These are phyloP conservation scores for Inonotus hispidus DNA, from an alignment of 1,284 basidiomycete species.

Conservation along the genomic window DNA sequence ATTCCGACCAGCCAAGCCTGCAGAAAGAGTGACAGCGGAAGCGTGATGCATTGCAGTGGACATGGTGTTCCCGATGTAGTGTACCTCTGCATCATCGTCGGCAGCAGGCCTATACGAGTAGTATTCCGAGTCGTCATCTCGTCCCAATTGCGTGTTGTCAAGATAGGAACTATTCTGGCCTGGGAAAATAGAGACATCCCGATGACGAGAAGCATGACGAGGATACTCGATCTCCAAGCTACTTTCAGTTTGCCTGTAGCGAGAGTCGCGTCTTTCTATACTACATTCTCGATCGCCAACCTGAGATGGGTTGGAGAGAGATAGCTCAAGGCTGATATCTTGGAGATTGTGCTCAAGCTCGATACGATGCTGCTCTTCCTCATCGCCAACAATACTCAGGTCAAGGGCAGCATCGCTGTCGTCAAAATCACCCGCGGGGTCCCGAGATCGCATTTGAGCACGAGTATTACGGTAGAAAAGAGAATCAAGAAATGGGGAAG, in stretches of 20 bases:
- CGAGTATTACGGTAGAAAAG: not conserved
- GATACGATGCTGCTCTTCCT: slow-evolving; percentile 65
- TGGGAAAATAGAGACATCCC: slow-evolving; percentile 47
- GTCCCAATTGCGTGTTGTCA: slow-evolving; percentile 50
- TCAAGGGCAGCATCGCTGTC: slow-evolving; percentile 23
- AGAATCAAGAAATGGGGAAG: not conserved
- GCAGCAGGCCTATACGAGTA: slow-evolving; percentile 55
- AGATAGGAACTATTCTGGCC: slow-evolving; percentile 56
- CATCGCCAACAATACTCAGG: slow-evolving; percentile 55
- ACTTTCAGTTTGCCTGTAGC: slow-evolving; percentile 12
- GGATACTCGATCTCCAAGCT: slow-evolving; percentile 57
- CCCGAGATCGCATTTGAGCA: slow-evolving; percentile 11
- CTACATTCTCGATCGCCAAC: slow-evolving; percentile 37
- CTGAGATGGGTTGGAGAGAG: slow-evolving; percentile 36
- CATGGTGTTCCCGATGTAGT: slow-evolving; percentile 60
- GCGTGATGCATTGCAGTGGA: slow-evolving; percentile 85
- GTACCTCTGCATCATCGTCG: slow-evolving; percentile 56
- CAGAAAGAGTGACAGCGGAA: slow-evolving; percentile 78
- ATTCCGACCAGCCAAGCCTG: slow-evolving; percentile 56
- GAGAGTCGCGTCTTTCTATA: not conserved
- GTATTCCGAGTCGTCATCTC: slow-evolving; percentile 45
- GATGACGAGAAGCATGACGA: slow-evolving; percentile 53
- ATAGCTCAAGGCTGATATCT: slow-evolving; percentile 63
- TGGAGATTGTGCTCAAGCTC: slow-evolving; percentile 70
- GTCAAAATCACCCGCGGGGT: slow-evolving; percentile 1